phyloP scores from a whole-genome alignment of 2,329 filamentous ascomycete species.

The Daldinia sp. region DNA sequence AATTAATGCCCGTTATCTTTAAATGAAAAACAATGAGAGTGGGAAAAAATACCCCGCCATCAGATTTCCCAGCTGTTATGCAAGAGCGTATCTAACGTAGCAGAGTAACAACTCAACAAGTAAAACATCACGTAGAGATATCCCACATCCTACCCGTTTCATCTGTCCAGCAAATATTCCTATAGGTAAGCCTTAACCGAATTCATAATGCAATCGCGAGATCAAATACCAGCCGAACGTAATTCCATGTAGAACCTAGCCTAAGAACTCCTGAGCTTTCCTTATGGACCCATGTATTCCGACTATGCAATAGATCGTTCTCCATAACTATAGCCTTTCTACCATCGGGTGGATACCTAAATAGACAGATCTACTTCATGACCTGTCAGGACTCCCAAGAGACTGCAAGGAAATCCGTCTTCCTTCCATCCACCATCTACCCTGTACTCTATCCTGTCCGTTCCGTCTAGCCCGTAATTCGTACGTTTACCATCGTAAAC shows the following conservation, averaged over 20 bases:
- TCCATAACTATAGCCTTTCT: conserved; percentile 4
- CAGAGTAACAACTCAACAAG: background rate
- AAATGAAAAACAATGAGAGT: conserved; percentile 2
- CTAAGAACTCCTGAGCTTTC: conserved; percentile 33
- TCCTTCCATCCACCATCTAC: conserved; percentile 4
- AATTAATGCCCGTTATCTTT: background rate
- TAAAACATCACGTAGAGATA: conserved; percentile 5
- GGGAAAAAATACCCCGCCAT: conserved; percentile 35
- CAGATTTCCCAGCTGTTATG: conserved; percentile 9
- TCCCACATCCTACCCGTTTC: background rate
- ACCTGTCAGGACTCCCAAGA: background rate
- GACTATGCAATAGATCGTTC: background rate
- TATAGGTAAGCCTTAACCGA: conserved; percentile 7
- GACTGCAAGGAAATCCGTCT: background rate
- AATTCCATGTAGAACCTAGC: conserved; percentile 19
- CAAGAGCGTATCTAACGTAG: background rate
- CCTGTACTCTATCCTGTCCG: background rate
- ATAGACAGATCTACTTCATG: conserved; percentile 8
- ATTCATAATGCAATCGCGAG: conserved; percentile 31
- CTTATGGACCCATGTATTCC: conserved; percentile 7
- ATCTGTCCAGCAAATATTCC: conserved; percentile 13
- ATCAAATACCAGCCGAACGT: conserved; percentile 19
- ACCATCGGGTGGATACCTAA: background rate
- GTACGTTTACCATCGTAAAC: background rate
- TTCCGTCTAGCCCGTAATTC: conserved; percentile 2